phyloP scores from a whole-genome alignment of 805 yeast genomes.

The Torulaspora quercuum region DNA sequence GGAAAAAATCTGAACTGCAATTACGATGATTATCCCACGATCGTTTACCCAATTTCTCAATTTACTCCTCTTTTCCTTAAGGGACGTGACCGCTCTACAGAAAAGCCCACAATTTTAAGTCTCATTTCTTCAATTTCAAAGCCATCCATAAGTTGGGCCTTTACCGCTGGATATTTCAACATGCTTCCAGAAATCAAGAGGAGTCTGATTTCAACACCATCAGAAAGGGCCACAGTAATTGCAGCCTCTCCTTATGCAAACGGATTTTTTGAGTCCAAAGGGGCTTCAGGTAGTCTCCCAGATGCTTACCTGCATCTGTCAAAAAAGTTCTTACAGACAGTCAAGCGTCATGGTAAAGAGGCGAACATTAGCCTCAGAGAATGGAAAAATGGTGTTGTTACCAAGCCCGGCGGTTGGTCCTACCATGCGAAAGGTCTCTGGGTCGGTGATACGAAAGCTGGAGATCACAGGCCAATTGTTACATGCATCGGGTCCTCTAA shows the following conservation, averaged over 20 bases:
- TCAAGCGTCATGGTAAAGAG: conserved; percentile 42
- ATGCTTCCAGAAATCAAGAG: conserved; percentile 71
- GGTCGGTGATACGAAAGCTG: conserved; percentile 46
- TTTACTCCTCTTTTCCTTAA: conserved; percentile 73
- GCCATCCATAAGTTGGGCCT: conserved; percentile 64
- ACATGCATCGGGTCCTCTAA: conserved; percentile 91
- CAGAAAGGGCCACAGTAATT: conserved; percentile 51
- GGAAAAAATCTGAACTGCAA: conserved; percentile 6
- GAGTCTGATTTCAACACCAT: conserved; percentile 53
- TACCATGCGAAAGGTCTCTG: conserved; percentile 97
- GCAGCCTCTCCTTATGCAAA: conserved; percentile 94
- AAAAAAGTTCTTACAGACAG: conserved; percentile 57
- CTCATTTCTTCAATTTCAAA: conserved; percentile 54
- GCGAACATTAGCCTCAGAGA: conserved; percentile 58
- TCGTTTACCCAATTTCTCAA: conserved; percentile 88
- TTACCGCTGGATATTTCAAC: conserved; percentile 96
- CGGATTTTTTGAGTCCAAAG: conserved; percentile 82
- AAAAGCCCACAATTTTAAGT: conserved; percentile 64
- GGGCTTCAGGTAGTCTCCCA: conserved; percentile 78
- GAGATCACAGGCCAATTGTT: conserved; percentile 56
- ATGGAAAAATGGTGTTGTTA: conserved; percentile 86
- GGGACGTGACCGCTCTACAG: conserved; percentile 63
- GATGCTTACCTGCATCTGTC: conserved; percentile 81
- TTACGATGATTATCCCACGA: conserved; percentile 45
- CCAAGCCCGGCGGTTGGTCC: conserved; percentile 86